phyloP scores from a whole-genome alignment of 2,329 filamentous ascomycete genomes.

The Paracoccidioides brasiliensis region DNA sequence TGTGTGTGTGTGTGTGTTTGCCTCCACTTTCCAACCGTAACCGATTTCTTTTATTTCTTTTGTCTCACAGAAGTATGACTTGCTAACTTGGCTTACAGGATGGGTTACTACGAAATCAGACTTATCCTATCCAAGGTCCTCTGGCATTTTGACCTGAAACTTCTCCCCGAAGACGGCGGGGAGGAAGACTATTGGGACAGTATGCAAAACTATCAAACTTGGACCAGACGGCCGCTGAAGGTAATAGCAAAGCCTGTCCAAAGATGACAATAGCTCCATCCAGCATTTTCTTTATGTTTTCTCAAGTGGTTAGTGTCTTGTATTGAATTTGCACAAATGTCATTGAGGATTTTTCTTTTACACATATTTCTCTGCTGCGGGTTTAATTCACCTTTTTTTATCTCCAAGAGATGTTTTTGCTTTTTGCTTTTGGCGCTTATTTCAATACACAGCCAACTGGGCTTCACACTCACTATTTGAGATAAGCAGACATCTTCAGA shows the following conservation, averaged over 20 bases:
- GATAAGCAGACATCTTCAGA: no score
- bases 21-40: neutral
- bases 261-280: neutral
- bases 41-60: neutral
- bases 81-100: slow-evolving; percentile 2
- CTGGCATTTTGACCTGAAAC: slow-evolving; percentile 8
- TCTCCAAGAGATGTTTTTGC: no score
- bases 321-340: no score
- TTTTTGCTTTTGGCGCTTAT: no score
- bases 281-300: neutral
- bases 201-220: slow-evolving; percentile 7
- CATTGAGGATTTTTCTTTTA: no score
- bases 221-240: slow-evolving; percentile 2
- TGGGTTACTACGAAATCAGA: slow-evolving; percentile 7
- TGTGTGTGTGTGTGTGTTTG: no score
- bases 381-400: no score
- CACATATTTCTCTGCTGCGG: no score
- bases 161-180: slow-evolving; percentile 4
- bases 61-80: neutral
- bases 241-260: slow-evolving; percentile 3
- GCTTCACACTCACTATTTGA: no score
- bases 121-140: slow-evolving; percentile 6
- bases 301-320: neutral
- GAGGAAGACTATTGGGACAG: slow-evolving; percentile 5
- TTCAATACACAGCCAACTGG: no score